Base-by-base conservation (phyloP, 805 yeast species). In the Wickerhamomyces pijperi region DNA sequence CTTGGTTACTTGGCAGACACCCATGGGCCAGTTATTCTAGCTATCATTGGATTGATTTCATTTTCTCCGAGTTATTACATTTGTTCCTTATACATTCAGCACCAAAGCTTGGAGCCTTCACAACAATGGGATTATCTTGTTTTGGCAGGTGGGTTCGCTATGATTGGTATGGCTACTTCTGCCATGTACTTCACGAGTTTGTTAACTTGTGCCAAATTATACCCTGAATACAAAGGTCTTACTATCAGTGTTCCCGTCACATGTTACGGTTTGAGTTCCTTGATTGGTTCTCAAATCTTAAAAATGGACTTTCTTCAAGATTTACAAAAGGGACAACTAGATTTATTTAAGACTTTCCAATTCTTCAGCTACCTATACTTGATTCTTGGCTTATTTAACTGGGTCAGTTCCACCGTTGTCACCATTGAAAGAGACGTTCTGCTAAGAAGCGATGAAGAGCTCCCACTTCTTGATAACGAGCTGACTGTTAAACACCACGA, bases 161-260 rank as follows among this genome's bases (percentile, higher is more conserved):
- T 73, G 36, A 72, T 82, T 42, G 92, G 92, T 1, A 61, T 74
- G 43, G 85, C 86, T 12, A 82, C 92, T 0, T 76, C 86, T 7
- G 66, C 86, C 7, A 63, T 82, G 32, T 82, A 78, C 58, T 82
- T 82, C 51, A 71, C 82, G 44, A 73, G 84, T 35, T 60, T 82
- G 44, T 58, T 82, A 23, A 82, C 94, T 2, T 85, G 95, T 61
- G 94, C 96, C 2, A 78, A 82, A 50, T 72, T 87, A n/a, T 83
- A 76, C 52, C 94, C 94, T 0, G 64, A 74, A 32, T 67, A 69
- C 36, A 83, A 85, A 42, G 81, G 94, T 2, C 59, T 90, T 40
- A 82, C 95, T 25, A 85, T 90, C 34, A 81, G 94, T 39, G 70
- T 82, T 35, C 98, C 98, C 0, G 88, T 90, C 2, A 74, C 94